Conservation (phyloP, 1,284 basidiomycete species). For the Somion occarium region DNA sequence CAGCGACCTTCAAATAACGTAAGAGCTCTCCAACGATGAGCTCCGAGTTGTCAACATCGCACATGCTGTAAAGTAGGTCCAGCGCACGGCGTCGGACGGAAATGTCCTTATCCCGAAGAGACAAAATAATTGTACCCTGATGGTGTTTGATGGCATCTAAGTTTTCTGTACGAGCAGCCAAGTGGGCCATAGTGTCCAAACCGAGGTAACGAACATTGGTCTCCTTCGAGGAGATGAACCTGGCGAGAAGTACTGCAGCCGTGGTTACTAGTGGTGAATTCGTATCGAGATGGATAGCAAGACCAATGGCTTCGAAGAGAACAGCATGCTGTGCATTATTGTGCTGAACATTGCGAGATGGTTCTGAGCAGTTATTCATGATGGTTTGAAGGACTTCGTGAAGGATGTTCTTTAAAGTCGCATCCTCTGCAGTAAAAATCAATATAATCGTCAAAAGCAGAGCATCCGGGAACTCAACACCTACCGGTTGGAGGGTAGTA, state of each 20-base stretch:
- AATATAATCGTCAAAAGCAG: conserved; percentile 1
- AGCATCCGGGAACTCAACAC: conserved; percentile 15
- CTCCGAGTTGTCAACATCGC: conserved; percentile 93
- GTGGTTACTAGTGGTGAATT: conserved; percentile 86
- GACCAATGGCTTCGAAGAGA: conserved; percentile 96
- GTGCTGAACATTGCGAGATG: conserved; percentile 93
- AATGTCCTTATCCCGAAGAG: conserved; percentile 95
- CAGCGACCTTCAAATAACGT: conserved; percentile 89
- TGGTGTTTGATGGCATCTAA: conserved; percentile 93
- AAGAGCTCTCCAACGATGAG: conserved; percentile 93
- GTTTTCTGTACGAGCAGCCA: conserved; percentile 89
- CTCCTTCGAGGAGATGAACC: conserved; percentile 96
- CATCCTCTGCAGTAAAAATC: conserved; percentile 59
- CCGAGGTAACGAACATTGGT: conserved; percentile 98
- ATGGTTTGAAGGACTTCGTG: conserved; percentile 86
- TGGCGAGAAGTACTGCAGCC: conserved; percentile 89
- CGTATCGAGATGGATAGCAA: conserved; percentile 95
- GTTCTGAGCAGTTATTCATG: conserved; percentile 91
- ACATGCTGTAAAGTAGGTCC: conserved; percentile 98
- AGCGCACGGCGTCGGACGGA: conserved; percentile 92
- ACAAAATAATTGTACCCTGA: conserved; percentile 92
- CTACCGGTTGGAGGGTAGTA: conserved; percentile 92
- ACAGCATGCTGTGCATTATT: conserved; percentile 98
- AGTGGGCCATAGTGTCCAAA: conserved; percentile 96
- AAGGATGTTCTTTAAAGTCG: conserved; percentile 71